Base-by-base conservation (phyloP, 495 filamentous ascomycete species). In the Pseudoneurospora amorphoporcata region DNA sequence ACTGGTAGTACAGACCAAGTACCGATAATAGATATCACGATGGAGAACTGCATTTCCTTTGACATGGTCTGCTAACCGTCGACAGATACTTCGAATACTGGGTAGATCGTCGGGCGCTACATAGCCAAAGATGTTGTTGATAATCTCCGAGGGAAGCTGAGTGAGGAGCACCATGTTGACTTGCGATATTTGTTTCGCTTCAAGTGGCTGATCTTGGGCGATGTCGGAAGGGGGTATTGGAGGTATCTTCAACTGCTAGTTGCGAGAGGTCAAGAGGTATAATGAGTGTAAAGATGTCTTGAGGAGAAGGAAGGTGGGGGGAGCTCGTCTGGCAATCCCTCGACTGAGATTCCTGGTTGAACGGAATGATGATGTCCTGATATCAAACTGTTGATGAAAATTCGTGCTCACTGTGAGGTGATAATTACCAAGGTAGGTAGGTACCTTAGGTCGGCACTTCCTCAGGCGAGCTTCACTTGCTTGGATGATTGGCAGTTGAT, bases 101-200 rank as follows among this genome's bases (percentile, higher is more conserved):
- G 79, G 81, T 39, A 91, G 74, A 72, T 90, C 88, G 39, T 79
- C 73, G 2, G 87, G 86, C n/a, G 87, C 79, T n/a, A 88, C 77
- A 70, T 85, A 83, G 68, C 77, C 72, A 47, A 91, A 80, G 71
- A 91, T 86, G 72, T 82, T 79, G 73, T 89, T 85, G 38, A 90
- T 73, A 65, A 89, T 83, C 79, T 91, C 89, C n/a, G 85, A 82
- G 7, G 86, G 86, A 8, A 88, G 82, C n/a, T 81, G 78, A 9
- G 78, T 81, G 3, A 85, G 69, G 58, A 72, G 72, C 17, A 73
- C 75, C 80, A 82, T 83, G 43, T 38, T 38, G 47, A 35, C 32
- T 23, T 45, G 40, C 23, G 23, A 4, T 65, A 35, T 10, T 65
- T 61, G 29, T 16, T 65, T 35, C 29, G 14, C 29, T 35, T 61